Evolutionary conservation across 208 protist species (phyloP).

Genomic region (Balamuthia mandrillaris): DNA sequence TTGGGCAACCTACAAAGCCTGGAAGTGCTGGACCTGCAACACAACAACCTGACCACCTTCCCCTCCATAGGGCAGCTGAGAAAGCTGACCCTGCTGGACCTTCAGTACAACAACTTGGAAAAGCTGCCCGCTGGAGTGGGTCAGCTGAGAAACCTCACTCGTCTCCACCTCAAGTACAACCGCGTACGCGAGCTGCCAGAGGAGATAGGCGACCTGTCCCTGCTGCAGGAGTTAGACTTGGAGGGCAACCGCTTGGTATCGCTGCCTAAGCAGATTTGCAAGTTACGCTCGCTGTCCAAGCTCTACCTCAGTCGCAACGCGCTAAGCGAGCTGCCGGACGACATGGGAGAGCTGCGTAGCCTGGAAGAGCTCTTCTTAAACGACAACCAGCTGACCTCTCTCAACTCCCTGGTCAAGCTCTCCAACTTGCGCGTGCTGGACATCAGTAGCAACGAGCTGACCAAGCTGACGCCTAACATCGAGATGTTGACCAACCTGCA

Average conservation of each 20-base stretch:
- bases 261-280: conserved; percentile 33
- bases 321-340: conserved; percentile 19
- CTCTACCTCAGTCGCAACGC: conserved; percentile 48
- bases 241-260: conserved; percentile 43
- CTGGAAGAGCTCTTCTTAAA: conserved; percentile 44
- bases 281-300: conserved; percentile 38
- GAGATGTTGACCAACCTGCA: conserved; percentile 30
- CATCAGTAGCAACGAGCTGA: conserved; percentile 35
- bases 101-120: conserved; percentile 49
- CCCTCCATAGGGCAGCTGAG: conserved; percentile 25
- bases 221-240: conserved; percentile 43
- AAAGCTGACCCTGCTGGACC: conserved; percentile 14
- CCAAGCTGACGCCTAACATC: not conserved
- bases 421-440: conserved; percentile 37
- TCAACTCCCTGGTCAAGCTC: conserved; percentile 6
- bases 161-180: conserved; percentile 51
- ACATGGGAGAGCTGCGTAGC: conserved; percentile 29
- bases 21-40: conserved; percentile 32
- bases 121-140: conserved; percentile 37
- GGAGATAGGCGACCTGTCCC: conserved; percentile 37
- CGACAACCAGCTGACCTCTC: conserved; percentile 42
- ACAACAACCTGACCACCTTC: conserved; percentile 31
- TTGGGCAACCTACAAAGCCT: not conserved
- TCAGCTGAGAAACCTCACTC: conserved; percentile 27
- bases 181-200: conserved; percentile 39